phyloP scores from a whole-genome alignment of 1,139 yeast genomes.

The Taphrina communis region DNA sequence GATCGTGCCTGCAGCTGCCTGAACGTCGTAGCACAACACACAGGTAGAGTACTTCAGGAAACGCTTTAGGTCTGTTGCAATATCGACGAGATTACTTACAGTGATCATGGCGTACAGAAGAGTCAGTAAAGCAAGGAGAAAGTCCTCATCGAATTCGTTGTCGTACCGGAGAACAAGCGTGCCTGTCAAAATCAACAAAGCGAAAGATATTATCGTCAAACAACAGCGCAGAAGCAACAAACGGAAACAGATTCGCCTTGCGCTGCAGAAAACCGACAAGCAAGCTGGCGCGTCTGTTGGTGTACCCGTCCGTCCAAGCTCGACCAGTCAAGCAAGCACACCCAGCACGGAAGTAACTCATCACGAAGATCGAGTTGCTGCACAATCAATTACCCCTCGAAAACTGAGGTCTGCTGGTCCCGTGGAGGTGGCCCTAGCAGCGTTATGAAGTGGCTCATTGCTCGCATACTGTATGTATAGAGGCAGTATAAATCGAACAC shows the following conservation, averaged over 20 bases:
- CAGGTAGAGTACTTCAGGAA: not conserved
- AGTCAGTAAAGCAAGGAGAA: slow-evolving; percentile 14
- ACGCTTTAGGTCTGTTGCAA: not conserved
- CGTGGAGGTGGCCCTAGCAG: not conserved
- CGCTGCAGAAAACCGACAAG: not conserved
- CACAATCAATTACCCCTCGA: slow-evolving; percentile 5
- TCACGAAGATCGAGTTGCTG: slow-evolving; percentile 12
- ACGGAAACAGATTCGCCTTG: not conserved
- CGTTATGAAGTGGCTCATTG: not conserved
- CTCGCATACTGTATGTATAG: not conserved
- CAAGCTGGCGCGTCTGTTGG: not conserved
- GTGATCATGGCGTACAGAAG: not conserved
- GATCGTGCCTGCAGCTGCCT: not conserved
- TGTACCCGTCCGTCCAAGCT: not conserved
- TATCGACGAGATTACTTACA: not conserved
- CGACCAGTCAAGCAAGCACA: not conserved
- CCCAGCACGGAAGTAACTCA: not conserved
- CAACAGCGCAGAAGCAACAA: slow-evolving; percentile 5
- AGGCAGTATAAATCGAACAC: not conserved
- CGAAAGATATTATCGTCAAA: not conserved
- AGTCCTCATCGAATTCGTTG: not conserved
- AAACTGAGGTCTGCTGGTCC: slow-evolving; percentile 12
- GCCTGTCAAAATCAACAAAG: not conserved
- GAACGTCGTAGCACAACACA: not conserved
- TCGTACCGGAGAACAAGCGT: not conserved